Percentiles rank a stretch among this genome's conserved stretches.
Conservation (phyloP, 495 filamentous ascomycete genomes). For the Physcia stellaris region DNA sequence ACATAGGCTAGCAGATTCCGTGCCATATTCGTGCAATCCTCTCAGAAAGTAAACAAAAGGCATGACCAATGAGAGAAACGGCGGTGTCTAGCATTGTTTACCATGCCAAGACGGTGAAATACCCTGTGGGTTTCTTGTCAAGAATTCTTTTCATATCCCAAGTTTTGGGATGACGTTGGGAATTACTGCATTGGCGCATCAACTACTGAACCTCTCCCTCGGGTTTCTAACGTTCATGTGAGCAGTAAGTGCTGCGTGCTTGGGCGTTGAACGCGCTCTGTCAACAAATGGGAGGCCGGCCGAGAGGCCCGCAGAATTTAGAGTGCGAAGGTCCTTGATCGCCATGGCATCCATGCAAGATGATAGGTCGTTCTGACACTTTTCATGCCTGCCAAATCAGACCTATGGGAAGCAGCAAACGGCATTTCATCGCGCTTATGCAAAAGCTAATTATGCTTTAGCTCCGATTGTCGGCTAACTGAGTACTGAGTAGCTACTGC, state of each 20-base stretch:
- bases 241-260: slow-evolving; percentile 10
- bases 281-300: slow-evolving; percentile 15
- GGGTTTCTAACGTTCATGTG: slow-evolving; percentile 12
- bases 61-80: neutral
- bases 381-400: no score
- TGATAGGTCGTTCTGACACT: no score
- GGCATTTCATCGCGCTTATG: no score
- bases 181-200: slow-evolving; percentile 8
- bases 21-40: no score
- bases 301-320: slow-evolving; percentile 7
- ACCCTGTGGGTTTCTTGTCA: neutral
- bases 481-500: no score
- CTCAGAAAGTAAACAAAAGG: slow-evolving; percentile 1
- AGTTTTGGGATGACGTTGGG: slow-evolving; percentile 8
- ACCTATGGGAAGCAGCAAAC: no score
- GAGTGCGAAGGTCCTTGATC: slow-evolving; percentile 4
- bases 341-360: neutral
- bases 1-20: neutral
- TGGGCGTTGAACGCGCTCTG: neutral
- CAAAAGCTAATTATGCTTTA: no score
- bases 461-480: no score
- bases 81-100: neutral
- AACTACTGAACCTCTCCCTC: slow-evolving; percentile 10
- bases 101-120: neutral
- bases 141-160: neutral